Evolutionary conservation across 345 rosid genomes (phyloP).

Genomic region (Aethionema arabicum): DNA sequence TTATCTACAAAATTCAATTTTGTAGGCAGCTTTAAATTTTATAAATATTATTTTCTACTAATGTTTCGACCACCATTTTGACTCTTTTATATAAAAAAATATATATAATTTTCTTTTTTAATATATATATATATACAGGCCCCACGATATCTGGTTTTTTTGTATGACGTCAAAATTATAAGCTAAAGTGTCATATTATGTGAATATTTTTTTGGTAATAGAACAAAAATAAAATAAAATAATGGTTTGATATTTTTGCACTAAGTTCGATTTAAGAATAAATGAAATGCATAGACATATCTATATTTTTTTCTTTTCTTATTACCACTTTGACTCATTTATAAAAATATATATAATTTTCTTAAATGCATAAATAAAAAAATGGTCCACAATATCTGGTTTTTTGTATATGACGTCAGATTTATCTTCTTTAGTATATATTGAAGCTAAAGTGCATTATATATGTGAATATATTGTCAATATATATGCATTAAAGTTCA

Average conservation of each 20-base stretch:
- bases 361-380: neutral
- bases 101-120: no score
- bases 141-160: slow-evolving; percentile 23
- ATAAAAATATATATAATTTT: slow-evolving; percentile 4
- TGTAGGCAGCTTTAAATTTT: slow-evolving; percentile 27
- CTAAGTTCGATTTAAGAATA: no score
- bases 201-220: no score
- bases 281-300: no score
- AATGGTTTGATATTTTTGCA: no score
- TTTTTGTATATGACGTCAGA: slow-evolving; percentile 7
- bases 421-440: neutral
- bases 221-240: no score
- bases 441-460: no score
- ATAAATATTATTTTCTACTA: neutral
- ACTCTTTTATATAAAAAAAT: neutral
- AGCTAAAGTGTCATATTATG: no score
- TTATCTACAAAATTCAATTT: slow-evolving; percentile 27
- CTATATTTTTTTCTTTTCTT: no score
- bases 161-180: slow-evolving; percentile 7
- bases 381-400: slow-evolving; percentile 30
- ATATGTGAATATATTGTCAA: no score
- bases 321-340: slow-evolving; percentile 29
- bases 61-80: slow-evolving; percentile 8
- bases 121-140: neutral
- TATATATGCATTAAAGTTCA: no score